A percentile compares a stretch with the other conserved stretches of the same genome.
Conservation (phyloP, 176 grass and related monocot genomes). For the Echinochloa phyllopogon region DNA sequence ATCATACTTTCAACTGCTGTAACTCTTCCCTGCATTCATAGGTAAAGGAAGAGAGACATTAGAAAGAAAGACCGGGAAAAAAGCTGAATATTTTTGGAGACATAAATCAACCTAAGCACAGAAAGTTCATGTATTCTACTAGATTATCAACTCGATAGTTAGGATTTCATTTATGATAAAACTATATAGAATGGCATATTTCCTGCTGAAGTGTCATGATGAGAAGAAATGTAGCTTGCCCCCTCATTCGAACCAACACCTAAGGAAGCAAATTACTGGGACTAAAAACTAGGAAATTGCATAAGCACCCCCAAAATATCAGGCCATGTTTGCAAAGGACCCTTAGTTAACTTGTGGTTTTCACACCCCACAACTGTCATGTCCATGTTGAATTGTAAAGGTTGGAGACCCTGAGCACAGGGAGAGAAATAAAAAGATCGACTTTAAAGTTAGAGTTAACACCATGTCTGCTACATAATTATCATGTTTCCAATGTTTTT, state of each 20-base stretch:
- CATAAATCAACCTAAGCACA: slow-evolving; percentile 13
- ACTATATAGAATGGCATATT: background rate
- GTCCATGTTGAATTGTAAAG: background rate
- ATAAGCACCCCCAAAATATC: background rate
- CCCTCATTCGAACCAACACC: background rate
- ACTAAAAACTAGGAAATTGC: background rate
- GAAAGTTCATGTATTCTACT: background rate
- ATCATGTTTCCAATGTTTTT: background rate
- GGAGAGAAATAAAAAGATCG: background rate
- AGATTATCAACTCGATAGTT: background rate
- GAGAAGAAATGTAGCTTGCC: background rate
- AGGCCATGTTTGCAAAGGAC: background rate
- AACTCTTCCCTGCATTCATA: slow-evolving; percentile 84
- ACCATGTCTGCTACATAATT: background rate
- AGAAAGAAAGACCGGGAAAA: slow-evolving; percentile 23
- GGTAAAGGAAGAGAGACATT: slow-evolving; percentile 45
- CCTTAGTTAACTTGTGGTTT: slow-evolving; percentile 5
- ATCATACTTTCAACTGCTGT: slow-evolving; percentile 74
- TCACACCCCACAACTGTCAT: background rate
- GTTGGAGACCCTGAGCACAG: background rate
- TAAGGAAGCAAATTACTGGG: slow-evolving; percentile 12
- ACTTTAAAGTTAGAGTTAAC: too few relatives aligned
- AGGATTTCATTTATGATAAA: background rate
- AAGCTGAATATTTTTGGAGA: slow-evolving; percentile 6
- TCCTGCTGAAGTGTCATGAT: slow-evolving; percentile 8